These are phyloP conservation scores for Daldinia bambusicola DNA, from an alignment of 495 filamentous ascomycete species.

Conservation along the genomic window DNA sequence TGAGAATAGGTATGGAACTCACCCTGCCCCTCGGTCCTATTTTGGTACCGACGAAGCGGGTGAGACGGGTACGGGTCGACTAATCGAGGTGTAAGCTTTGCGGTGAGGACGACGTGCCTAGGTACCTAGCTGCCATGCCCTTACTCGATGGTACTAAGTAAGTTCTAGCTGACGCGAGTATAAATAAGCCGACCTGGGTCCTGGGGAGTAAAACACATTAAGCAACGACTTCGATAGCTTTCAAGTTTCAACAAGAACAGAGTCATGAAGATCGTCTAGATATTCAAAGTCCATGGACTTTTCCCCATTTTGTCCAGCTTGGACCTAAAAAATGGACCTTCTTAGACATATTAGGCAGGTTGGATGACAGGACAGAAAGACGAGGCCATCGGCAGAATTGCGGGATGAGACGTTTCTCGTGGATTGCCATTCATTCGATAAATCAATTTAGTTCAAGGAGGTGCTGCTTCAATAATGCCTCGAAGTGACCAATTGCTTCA, in stretches of 20 bases:
- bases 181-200: slow-evolving; percentile 4
- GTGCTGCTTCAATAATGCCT: too few relatives aligned
- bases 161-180: slow-evolving; percentile 6
- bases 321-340: neutral
- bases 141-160: slow-evolving; percentile 4
- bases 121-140: too few relatives aligned
- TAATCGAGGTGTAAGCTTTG: slow-evolving; percentile 28
- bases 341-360: neutral
- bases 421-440: neutral
- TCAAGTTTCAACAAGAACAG: neutral
- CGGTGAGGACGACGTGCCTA: slow-evolving; percentile 24
- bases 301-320: neutral
- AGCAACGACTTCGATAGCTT: neutral
- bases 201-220: neutral
- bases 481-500: too few relatives aligned
- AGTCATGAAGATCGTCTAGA: neutral
- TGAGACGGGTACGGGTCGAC: slow-evolving; percentile 20
- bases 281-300: neutral
- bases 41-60: slow-evolving; percentile 7
- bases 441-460: neutral
- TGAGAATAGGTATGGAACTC: too few relatives aligned
- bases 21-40: slow-evolving; percentile 5
- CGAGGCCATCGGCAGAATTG: neutral
- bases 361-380: neutral
- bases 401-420: neutral